Evolutionary conservation across 2,329 filamentous ascomycete genomes (phyloP).

Genomic region (Xylaria sp.): DNA sequence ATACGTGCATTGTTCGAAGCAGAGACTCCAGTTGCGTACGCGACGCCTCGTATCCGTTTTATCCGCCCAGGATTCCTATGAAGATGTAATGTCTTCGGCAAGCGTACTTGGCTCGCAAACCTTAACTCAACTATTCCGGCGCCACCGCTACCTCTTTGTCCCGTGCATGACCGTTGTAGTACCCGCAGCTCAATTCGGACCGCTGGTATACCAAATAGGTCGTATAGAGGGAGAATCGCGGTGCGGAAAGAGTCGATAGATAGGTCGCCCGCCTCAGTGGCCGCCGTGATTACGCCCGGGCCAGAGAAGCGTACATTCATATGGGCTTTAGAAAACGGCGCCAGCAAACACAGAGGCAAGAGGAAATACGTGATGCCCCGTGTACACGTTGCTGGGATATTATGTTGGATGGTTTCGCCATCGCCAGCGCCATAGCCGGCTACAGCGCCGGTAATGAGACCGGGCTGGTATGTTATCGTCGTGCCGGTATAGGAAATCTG

Average conservation of each 20-base stretch:
- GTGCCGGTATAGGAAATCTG: constrained; percentile 97
- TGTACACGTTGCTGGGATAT: constrained; percentile 75
- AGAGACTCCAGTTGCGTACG: constrained; percentile 89
- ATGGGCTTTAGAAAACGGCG: constrained; percentile 89
- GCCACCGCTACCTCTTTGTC: constrained; percentile 75
- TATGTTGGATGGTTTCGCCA: constrained; percentile 80
- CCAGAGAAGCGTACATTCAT: constrained; percentile 91
- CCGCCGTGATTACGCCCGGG: constrained; percentile 88
- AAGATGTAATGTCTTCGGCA: constrained; percentile 93
- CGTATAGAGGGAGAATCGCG: constrained; percentile 87
- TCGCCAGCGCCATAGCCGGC: constrained; percentile 69
- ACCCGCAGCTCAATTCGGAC: constrained; percentile 86
- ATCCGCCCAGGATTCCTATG: constrained; percentile 81
- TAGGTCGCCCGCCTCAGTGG: constrained; percentile 83
- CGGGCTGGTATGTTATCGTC: constrained; percentile 87
- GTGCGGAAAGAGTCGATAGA: constrained; percentile 93
- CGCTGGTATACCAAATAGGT: constrained; percentile 81
- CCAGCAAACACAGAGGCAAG: constrained; percentile 84
- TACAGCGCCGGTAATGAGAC: constrained; percentile 85
- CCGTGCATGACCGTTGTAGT: constrained; percentile 78
- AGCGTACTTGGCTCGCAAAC: constrained; percentile 89
- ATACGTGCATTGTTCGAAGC: constrained; percentile 93
- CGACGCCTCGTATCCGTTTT: constrained; percentile 88
- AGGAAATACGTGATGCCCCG: constrained; percentile 92
- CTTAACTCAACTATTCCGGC: constrained; percentile 92